Conservation (phyloP, 2,329 filamentous ascomycete species). For the Ophiognomonia clavigignenti-juglandacearum region DNA sequence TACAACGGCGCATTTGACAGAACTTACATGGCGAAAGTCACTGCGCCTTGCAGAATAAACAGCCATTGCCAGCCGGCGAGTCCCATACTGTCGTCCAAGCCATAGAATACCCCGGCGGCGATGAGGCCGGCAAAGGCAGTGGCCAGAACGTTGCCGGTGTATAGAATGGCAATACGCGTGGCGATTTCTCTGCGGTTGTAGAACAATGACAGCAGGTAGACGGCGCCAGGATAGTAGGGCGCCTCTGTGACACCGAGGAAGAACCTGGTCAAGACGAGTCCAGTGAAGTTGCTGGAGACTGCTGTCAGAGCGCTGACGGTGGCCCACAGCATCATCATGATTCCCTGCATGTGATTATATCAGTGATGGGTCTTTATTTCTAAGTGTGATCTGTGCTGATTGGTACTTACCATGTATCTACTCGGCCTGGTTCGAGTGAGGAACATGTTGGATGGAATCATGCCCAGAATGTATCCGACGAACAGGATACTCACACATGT, state of each 20-base stretch:
- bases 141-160: conserved; percentile 60
- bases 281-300: conserved; percentile 17
- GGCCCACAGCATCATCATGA: conserved; percentile 31
- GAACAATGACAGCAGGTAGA: conserved; percentile 55
- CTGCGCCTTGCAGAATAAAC: not conserved
- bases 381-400: too few species aligned
- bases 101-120: conserved; percentile 56
- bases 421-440: conserved; percentile 27
- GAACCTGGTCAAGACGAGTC: conserved; percentile 36
- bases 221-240: conserved; percentile 25
- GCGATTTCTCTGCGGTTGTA: conserved; percentile 63
- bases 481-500: too few species aligned
- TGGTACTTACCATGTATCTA: too few species aligned
- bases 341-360: too few species aligned
- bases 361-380: too few species aligned
- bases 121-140: conserved; percentile 64
- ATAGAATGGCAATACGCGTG: conserved; percentile 51
- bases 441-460: conserved; percentile 42
- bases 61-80: conserved; percentile 35
- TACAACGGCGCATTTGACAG: too few species aligned
- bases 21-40: not conserved
- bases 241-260: conserved; percentile 37
- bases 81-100: conserved; percentile 38
- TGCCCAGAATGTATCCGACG: conserved; percentile 36
- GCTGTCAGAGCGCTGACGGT: conserved; percentile 17